Percentiles rank a stretch among this genome's conserved stretches.
phyloP scores from a whole-genome alignment of 208 protist species.

The Leishmania tarentolae region DNA sequence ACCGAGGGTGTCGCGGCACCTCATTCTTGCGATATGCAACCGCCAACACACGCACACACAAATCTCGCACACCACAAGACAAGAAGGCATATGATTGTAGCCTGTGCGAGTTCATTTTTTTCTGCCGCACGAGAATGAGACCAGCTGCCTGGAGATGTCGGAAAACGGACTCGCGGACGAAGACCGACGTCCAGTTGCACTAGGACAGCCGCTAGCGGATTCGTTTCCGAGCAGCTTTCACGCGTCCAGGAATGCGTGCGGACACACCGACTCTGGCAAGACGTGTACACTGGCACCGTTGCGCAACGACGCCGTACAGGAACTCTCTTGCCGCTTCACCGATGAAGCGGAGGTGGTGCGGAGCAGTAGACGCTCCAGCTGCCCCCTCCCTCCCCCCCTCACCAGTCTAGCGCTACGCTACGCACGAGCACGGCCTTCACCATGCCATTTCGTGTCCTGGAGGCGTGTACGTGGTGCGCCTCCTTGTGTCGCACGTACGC shows the following conservation, averaged over 20 bases:
- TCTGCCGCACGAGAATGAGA: slow-evolving; percentile 62
- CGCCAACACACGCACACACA: neutral
- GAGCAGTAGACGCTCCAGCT: neutral
- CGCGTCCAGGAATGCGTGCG: slow-evolving; percentile 94
- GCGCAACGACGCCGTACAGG: slow-evolving; percentile 79
- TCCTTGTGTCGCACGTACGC: slow-evolving; percentile 68
- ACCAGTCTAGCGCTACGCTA: neutral
- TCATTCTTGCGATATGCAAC: neutral
- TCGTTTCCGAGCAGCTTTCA: slow-evolving; percentile 91
- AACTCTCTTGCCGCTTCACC: slow-evolving; percentile 78
- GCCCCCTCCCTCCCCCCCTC: neutral
- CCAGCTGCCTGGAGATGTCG: slow-evolving; percentile 48
- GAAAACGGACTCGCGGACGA: slow-evolving; percentile 86
- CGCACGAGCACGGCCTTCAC: slow-evolving; percentile 16
- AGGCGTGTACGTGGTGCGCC: slow-evolving; percentile 82
- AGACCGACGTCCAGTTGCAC: slow-evolving; percentile 51
- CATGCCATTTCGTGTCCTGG: slow-evolving; percentile 77
- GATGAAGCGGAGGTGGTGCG: slow-evolving; percentile 27
- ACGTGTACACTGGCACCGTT: slow-evolving; percentile 93
- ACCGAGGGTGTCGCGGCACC: neutral
- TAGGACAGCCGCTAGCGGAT: slow-evolving; percentile 76
- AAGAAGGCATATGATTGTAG: slow-evolving; percentile 80
- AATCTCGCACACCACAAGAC: slow-evolving; percentile 9
- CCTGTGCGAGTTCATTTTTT: slow-evolving; percentile 90
- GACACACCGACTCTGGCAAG: slow-evolving; percentile 95